Conservation (phyloP, 495 filamentous ascomycete genomes). For the Neurospora sp. region DNA sequence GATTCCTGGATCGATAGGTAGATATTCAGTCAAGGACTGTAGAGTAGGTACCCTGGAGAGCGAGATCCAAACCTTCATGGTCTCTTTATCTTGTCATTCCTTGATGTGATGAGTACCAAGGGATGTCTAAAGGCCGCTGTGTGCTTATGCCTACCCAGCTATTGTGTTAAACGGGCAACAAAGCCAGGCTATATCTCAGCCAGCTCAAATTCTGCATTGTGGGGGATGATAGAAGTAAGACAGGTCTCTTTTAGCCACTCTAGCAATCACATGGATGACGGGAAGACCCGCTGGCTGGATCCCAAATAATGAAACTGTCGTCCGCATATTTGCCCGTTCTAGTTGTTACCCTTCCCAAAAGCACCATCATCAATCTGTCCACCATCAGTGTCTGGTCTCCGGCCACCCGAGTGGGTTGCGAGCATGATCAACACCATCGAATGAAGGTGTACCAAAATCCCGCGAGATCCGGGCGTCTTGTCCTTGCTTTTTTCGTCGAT, state of each 20-base stretch:
- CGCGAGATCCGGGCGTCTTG: background rate
- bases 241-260: background rate
- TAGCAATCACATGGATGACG: background rate
- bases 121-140: background rate
- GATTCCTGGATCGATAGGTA: background rate
- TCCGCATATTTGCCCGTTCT: background rate
- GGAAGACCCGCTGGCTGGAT: background rate
- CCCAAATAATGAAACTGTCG: background rate
- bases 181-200: background rate
- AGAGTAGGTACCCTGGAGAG: background rate
- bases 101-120: background rate
- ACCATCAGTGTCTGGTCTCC: background rate
- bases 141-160: background rate
- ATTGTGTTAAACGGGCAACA: background rate
- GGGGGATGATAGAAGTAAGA: background rate
- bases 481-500: background rate
- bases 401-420: background rate
- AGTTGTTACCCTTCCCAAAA: background rate
- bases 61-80: background rate
- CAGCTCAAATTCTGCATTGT: background rate
- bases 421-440: background rate
- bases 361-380: background rate
- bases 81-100: background rate
- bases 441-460: background rate
- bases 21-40: background rate